A percentile compares a stretch with the other conserved stretches of the same genome.
Conservation (phyloP, 306 rosid genomes). For the Canavalia gladiata region DNA sequence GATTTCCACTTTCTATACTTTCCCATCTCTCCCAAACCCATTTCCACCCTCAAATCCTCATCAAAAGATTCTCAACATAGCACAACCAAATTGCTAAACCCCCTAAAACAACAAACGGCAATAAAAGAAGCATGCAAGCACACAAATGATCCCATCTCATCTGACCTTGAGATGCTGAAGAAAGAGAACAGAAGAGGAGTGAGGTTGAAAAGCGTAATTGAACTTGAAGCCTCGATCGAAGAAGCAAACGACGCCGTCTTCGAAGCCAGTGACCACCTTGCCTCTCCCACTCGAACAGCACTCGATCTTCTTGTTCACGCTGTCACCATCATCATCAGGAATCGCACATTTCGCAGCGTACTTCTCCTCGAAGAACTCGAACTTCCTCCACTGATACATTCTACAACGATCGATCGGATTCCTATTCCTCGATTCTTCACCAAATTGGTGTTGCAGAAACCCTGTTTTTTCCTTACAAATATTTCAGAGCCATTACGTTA, state of each 20-base stretch:
- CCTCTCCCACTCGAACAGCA: slow-evolving; percentile 98
- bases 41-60: background rate
- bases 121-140: background rate
- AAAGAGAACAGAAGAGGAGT: slow-evolving; percentile 80
- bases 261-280: slow-evolving; percentile 84
- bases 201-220: slow-evolving; percentile 84
- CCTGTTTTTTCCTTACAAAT: no score
- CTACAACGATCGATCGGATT: slow-evolving; percentile 33
- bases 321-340: slow-evolving; percentile 58
- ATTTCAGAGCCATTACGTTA: no score
- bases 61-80: background rate
- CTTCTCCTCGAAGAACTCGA: slow-evolving; percentile 96
- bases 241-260: slow-evolving; percentile 78
- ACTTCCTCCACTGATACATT: slow-evolving; percentile 98
- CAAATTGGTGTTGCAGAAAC: background rate
- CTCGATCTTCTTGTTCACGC: slow-evolving; percentile 59
- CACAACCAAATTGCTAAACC: background rate
- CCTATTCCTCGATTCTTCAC: slow-evolving; percentile 18
- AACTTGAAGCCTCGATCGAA: slow-evolving; percentile 93
- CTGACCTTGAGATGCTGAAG: slow-evolving; percentile 94
- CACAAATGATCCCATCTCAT: background rate
- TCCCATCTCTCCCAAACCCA: background rate
- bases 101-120: background rate
- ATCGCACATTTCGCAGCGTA: slow-evolving; percentile 70
- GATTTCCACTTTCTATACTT: slow-evolving; percentile 11